Conservation (phyloP, 306 rosid species). For the Lathyrus tuberosus region DNA sequence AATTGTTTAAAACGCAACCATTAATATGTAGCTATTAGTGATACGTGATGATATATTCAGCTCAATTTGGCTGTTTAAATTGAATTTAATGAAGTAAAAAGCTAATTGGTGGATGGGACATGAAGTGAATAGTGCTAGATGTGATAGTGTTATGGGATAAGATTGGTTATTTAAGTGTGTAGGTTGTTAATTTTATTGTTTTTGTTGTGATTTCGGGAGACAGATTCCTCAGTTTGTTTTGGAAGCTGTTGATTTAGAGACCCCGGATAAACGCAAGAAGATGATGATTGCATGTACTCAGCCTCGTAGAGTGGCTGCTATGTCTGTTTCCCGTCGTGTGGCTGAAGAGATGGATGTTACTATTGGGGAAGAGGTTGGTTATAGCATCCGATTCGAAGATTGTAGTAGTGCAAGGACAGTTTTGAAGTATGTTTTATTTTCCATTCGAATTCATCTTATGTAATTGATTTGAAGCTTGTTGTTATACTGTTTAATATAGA, state of each 20-base stretch:
- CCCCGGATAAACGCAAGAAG: slow-evolving; percentile 74
- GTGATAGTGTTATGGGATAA: background rate
- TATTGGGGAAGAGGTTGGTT: slow-evolving; percentile 99
- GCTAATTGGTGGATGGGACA: background rate
- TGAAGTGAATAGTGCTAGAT: background rate
- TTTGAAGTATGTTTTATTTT: slow-evolving; percentile 66
- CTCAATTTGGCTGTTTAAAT: background rate
- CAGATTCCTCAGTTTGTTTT: slow-evolving; percentile 96
- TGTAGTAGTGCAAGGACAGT: slow-evolving; percentile 90
- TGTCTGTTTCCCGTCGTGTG: slow-evolving; percentile 96
- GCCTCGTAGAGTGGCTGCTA: slow-evolving; percentile 97
- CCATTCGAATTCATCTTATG: background rate
- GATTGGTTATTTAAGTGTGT: background rate
- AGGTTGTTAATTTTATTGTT: slow-evolving; percentile 1
- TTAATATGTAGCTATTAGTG: background rate
- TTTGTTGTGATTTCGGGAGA: background rate
- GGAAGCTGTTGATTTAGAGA: slow-evolving; percentile 77
- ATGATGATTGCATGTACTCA: slow-evolving; percentile 96
- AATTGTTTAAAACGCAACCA: too few relatives aligned
- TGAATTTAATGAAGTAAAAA: background rate
- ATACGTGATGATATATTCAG: background rate
- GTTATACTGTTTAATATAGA: background rate
- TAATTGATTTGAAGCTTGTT: background rate
- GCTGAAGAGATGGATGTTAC: slow-evolving; percentile 99
- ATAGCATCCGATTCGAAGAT: slow-evolving; percentile 95